These are phyloP conservation scores for Emmonsiellopsis sp. DNA, from an alignment of 2,329 filamentous ascomycete species.

Conservation along the genomic window DNA sequence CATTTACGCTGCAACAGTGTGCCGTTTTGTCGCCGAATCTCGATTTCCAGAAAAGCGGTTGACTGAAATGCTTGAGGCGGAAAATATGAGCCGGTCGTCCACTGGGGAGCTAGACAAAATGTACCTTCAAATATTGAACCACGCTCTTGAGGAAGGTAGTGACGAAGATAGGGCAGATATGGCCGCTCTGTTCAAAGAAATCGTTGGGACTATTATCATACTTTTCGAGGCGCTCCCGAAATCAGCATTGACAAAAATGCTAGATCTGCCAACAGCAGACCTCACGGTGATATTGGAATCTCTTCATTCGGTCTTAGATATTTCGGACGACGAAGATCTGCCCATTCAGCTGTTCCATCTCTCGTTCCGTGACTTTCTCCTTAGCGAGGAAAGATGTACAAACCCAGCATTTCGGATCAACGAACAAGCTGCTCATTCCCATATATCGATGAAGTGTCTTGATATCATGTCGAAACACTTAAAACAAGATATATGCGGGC, in stretches of 20 bases:
- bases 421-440: constrained; percentile 7
- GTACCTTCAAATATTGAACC: constrained; percentile 4
- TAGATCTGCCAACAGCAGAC: constrained; percentile 8
- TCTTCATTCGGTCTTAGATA: constrained; percentile 17
- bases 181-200: constrained; percentile 10
- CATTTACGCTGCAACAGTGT: constrained; percentile 19
- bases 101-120: constrained; percentile 6
- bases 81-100: neutral
- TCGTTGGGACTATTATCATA: constrained; percentile 14
- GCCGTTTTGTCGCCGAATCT: constrained; percentile 15
- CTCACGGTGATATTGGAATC: constrained; percentile 10
- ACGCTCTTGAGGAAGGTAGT: neutral
- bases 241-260: constrained; percentile 10
- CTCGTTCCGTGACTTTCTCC: constrained; percentile 20
- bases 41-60: constrained; percentile 8
- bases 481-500: constrained; percentile 12
- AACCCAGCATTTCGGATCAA: constrained; percentile 11
- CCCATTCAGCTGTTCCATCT: constrained; percentile 16
- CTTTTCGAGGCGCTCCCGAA: constrained; percentile 13
- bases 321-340: constrained; percentile 9
- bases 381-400: constrained; percentile 7
- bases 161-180: constrained; percentile 3
- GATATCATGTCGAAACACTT: constrained; percentile 8
- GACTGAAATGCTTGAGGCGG: constrained; percentile 2
- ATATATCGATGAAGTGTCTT: constrained; percentile 10